Evolutionary conservation across 2,329 filamentous ascomycete species (phyloP), one percentile per base, ranked within the genome.

Genomic region (Pseudogymnoascus destructans): DNA sequence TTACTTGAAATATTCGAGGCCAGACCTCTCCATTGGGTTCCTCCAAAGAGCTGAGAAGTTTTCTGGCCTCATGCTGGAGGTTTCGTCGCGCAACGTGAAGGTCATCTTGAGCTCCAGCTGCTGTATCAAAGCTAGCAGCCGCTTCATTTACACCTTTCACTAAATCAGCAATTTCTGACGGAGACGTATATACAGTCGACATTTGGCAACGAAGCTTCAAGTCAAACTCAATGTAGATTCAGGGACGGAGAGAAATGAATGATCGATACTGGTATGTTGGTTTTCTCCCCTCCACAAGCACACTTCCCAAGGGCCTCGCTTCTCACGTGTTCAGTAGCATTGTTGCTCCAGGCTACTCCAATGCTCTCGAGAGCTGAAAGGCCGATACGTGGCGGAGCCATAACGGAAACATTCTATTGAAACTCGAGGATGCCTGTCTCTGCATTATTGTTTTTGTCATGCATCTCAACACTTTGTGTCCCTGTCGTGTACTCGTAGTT

Each of bases 11-110:
- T 32, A 59, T 61, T 9, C 63, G 58, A 58, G 62, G 59, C 64
- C 64, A 65, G 17, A 65, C 64, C 46, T 64, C 64, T n/a, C 32
- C 36, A 42, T 65, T 64, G 2, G 64, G 64, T 19, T 65, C 63
- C 55, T 65, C 63, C 42, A 65, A 55, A 15, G 62, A 63, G 38
- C 57, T 60, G 38, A 64, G 42, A 15, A 65, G 61, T 52, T 64
- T 64, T 58, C 57, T 46, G 35, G 62, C 61, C 38, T 64, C 62
- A 15, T 61, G 59, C 54, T 64, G 64, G 13, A 65, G 57, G 11
- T 59, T 62, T 40, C 60, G 54, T n/a, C 64, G 63, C 56, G 64
- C 63, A 46, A 55, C 21, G 11, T 60, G 60, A 11, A 57, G 13
- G 25, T 62, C 61, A 15, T 57, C 60, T 35, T 52, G 58, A 40